Conservation (phyloP, 345 rosid genomes). For the Citrus australasica region DNA sequence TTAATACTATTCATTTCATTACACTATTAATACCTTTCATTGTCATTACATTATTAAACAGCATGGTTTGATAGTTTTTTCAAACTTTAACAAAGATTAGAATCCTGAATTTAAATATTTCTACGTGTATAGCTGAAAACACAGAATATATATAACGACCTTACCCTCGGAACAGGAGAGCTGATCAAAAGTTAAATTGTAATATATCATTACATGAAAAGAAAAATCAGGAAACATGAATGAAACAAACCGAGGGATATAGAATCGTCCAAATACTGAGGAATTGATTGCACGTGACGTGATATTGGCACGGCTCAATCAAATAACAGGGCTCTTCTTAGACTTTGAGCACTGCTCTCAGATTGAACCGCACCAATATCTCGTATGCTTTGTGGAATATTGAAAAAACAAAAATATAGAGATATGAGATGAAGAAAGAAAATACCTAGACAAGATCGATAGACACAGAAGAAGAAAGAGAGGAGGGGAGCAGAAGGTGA, state of each 20-base stretch:
- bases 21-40: no score
- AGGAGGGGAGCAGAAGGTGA: neutral
- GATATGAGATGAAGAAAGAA: neutral
- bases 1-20: no score
- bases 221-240: neutral
- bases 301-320: slow-evolving; percentile 99
- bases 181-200: no score
- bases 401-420: neutral
- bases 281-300: slow-evolving; percentile 44
- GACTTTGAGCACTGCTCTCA: slow-evolving; percentile 31
- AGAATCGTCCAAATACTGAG: neutral
- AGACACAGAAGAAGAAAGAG: neutral
- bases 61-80: no score
- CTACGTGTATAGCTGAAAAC: no score
- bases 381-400: slow-evolving; percentile 15
- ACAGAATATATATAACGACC: no score
- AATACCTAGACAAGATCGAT: no score
- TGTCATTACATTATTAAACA: no score
- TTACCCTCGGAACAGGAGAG: no score
- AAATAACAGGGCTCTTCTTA: slow-evolving; percentile 43
- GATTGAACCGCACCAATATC: slow-evolving; percentile 98
- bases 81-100: no score
- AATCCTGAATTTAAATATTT: no score
- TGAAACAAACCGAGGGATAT: neutral
- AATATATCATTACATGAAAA: no score